Percentiles rank a stretch among this genome's conserved stretches.
phyloP scores from a whole-genome alignment of 2,329 filamentous ascomycete species.

The Ophiostoma himal-ulmi region DNA sequence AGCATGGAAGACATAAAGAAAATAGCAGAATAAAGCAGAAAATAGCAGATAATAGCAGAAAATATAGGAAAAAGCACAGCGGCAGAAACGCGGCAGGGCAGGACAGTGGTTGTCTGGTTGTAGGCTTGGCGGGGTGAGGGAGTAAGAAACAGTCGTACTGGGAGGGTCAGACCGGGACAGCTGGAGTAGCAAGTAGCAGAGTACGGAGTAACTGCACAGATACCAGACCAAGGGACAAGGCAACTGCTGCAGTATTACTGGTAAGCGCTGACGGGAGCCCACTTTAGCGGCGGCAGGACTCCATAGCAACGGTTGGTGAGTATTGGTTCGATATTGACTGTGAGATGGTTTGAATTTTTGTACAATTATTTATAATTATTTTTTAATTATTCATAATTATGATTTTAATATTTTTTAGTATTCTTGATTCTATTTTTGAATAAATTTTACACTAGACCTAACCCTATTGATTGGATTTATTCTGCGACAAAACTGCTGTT shows the following conservation, averaged over 20 bases:
- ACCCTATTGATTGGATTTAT: not conserved
- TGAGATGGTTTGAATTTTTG: no score
- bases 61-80: not conserved
- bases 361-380: no score
- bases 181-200: not conserved
- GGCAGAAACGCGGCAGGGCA: not conserved
- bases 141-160: slow-evolving; percentile 7
- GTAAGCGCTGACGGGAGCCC: slow-evolving; percentile 20
- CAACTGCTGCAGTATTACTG: not conserved
- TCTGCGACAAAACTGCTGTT: not conserved
- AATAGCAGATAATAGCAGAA: not conserved
- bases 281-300: slow-evolving; percentile 20
- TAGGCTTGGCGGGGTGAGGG: slow-evolving; percentile 8
- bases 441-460: not conserved
- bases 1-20: not conserved
- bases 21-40: not conserved
- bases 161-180: not conserved
- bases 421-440: not conserved
- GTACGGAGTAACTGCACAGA: not conserved
- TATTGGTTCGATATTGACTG: not conserved
- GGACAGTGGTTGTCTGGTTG: not conserved
- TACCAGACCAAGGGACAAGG: no score
- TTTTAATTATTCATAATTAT: no score
- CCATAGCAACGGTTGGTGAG: slow-evolving; percentile 19
- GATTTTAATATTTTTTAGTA: not conserved